Evolutionary conservation across 176 grass and related monocot species (phyloP).

Genomic region (Triticum urartu): DNA sequence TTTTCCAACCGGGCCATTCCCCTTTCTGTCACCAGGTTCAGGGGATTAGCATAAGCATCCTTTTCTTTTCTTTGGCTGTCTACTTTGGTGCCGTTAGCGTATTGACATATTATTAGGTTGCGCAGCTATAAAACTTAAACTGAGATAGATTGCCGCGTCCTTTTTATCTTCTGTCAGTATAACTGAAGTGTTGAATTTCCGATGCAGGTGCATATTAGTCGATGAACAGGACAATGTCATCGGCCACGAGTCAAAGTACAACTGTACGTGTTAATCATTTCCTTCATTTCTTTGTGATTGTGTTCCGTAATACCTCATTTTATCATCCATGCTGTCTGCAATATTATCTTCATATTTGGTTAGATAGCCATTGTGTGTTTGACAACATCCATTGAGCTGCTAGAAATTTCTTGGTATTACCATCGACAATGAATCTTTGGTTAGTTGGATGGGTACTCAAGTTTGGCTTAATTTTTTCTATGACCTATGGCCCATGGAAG

Average conservation of each 20-base stretch:
- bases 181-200: background rate
- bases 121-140: background rate
- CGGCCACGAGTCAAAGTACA: conserved; percentile 89
- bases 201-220: conserved; percentile 85
- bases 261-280: conserved; percentile 46
- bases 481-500: background rate
- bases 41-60: background rate
- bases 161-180: background rate
- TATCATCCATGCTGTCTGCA: background rate
- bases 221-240: conserved; percentile 83
- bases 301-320: background rate
- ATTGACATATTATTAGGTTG: background rate
- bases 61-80: background rate
- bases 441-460: background rate
- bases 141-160: background rate
- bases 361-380: background rate
- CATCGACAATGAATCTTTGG: background rate
- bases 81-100: background rate
- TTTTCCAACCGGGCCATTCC: background rate
- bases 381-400: background rate
- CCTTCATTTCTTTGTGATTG: background rate
- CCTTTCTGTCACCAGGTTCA: background rate
- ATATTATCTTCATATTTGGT: background rate
- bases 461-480: background rate
- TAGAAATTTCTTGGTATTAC: background rate